phyloP scores from a whole-genome alignment of 2,329 filamentous ascomycete genomes.

The Blumeria hordei region DNA sequence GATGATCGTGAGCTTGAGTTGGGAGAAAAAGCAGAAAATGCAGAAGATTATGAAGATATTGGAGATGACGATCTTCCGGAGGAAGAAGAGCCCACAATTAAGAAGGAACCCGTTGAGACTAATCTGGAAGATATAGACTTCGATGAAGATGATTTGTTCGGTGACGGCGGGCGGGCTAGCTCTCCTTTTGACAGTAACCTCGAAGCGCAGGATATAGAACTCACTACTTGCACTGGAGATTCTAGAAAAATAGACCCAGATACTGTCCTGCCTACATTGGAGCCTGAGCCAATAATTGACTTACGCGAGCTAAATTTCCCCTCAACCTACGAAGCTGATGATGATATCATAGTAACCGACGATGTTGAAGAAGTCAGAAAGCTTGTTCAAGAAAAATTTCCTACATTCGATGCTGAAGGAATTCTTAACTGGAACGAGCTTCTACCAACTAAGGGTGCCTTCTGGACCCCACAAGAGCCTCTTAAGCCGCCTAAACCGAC shows the following conservation, averaged over 20 bases:
- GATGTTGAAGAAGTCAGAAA: slow-evolving; percentile 52
- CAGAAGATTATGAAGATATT: slow-evolving; percentile 75
- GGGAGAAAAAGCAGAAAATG: slow-evolving; percentile 72
- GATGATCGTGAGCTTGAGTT: slow-evolving; percentile 28
- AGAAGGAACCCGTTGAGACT: slow-evolving; percentile 9
- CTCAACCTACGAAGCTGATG: slow-evolving; percentile 16
- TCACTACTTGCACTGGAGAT: slow-evolving; percentile 1
- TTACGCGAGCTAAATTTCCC: slow-evolving; percentile 23
- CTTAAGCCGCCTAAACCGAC: slow-evolving; percentile 58
- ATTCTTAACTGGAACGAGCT: slow-evolving; percentile 62
- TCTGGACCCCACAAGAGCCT: slow-evolving; percentile 57
- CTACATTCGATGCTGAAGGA: slow-evolving; percentile 51
- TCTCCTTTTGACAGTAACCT: slow-evolving; percentile 12
- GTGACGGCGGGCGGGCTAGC: slow-evolving; percentile 23
- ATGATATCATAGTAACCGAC: slow-evolving; percentile 41
- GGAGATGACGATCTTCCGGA: slow-evolving; percentile 78
- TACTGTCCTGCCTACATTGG: background rate
- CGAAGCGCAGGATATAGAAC: slow-evolving; percentile 1
- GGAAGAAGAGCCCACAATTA: slow-evolving; percentile 30
- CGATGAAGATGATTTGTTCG: slow-evolving; percentile 41
- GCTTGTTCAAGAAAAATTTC: slow-evolving; percentile 56
- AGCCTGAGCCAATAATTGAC: slow-evolving; percentile 7
- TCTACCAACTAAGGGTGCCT: slow-evolving; percentile 56
- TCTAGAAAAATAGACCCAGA: slow-evolving; percentile 5
- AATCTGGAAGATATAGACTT: slow-evolving; percentile 28